Base-by-base conservation (phyloP, 2,329 filamentous ascomycete genomes). In the Alternaria postmessia region DNA sequence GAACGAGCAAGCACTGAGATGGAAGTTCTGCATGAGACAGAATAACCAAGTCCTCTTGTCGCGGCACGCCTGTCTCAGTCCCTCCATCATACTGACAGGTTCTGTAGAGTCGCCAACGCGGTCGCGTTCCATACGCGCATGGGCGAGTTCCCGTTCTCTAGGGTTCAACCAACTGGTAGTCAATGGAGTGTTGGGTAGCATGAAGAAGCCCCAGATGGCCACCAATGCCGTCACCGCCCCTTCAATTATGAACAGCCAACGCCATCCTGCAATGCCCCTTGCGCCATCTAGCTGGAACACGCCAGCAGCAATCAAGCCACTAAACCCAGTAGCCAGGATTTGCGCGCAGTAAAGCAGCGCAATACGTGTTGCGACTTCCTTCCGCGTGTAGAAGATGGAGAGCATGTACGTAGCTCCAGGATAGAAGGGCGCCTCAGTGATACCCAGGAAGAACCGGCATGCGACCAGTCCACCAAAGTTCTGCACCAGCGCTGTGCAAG, bases 341-440 rank as follows among this genome's bases (percentile, higher is more conserved):
- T 78, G 78, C 7, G 78, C 80, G 22, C 73, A 78, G 63, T 81
- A 78, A 11, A 81, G 64, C 20, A 78, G 52, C 1, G 78, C 72
- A 43, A 78, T 77, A 8, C 78, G 71, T 3, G 74, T 72, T 2
- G 77, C 76, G 36, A 80, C 66, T 63, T 80, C 78, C 53, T 84
- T 83, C 41, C 87, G 82, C 2, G 87, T 90, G 72, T 90, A 90
- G 82, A 87, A 90, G 59, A 88, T 87, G 0, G 85, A 87, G 34
- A 90, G 80, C 58, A 89, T 86, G 44, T 89, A 82, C 5, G 89
- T 81, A 0, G 86, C 86, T 36, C 88, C 88, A 0, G 88, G 87
- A 42, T 89, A 81, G 69, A 89, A 89, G 2, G 57, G 57, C 3
- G 57, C 57, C 30, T 75, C 75, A 1, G 68, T 71, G 12, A 77